These are phyloP conservation scores for Macrocybe gigantea DNA, from an alignment of 768 basidiomycete species.

Conservation along the genomic window DNA sequence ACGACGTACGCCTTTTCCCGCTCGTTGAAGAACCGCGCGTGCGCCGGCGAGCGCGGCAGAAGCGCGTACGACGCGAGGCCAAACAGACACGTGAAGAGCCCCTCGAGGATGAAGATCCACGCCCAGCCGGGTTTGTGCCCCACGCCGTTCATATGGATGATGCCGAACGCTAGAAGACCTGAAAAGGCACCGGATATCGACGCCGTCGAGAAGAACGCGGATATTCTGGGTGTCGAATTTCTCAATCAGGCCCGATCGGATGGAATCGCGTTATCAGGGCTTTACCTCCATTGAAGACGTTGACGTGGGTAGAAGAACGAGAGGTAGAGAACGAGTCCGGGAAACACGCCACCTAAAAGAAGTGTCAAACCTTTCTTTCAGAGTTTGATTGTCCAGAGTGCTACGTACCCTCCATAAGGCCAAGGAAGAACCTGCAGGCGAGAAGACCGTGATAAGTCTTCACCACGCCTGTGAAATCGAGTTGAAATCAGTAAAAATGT, in stretches of 20 bases:
- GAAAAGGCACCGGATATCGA: slow-evolving; percentile 64
- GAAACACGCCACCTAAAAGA: slow-evolving; percentile 45
- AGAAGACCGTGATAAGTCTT: slow-evolving; percentile 37
- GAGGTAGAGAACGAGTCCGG: slow-evolving; percentile 51
- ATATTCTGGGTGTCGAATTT: slow-evolving; percentile 31
- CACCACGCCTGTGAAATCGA: slow-evolving; percentile 33
- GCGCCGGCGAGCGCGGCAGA: slow-evolving; percentile 36
- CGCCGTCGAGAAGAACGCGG: slow-evolving; percentile 45
- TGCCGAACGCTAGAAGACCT: slow-evolving; percentile 61
- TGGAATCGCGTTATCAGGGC: slow-evolving; percentile 1
- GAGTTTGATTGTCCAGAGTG: not conserved
- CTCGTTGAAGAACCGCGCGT: slow-evolving; percentile 43
- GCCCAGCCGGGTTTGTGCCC: slow-evolving; percentile 54
- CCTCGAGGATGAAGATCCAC: slow-evolving; percentile 68
- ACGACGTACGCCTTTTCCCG: slow-evolving; percentile 45
- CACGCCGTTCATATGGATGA: slow-evolving; percentile 57
- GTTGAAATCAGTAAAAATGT: not conserved
- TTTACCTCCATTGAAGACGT: slow-evolving; percentile 42
- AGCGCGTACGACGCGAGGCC: slow-evolving; percentile 46
- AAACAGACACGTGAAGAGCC: slow-evolving; percentile 55
- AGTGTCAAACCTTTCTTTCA: not conserved
- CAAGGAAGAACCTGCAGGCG: slow-evolving; percentile 46
- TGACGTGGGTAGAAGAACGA: slow-evolving; percentile 52
- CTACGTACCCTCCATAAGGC: slow-evolving; percentile 40
- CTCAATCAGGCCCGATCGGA: not conserved